These are phyloP conservation scores for Cercospora brassicicola DNA, from an alignment of 2,329 filamentous ascomycete species.

Conservation along the genomic window DNA sequence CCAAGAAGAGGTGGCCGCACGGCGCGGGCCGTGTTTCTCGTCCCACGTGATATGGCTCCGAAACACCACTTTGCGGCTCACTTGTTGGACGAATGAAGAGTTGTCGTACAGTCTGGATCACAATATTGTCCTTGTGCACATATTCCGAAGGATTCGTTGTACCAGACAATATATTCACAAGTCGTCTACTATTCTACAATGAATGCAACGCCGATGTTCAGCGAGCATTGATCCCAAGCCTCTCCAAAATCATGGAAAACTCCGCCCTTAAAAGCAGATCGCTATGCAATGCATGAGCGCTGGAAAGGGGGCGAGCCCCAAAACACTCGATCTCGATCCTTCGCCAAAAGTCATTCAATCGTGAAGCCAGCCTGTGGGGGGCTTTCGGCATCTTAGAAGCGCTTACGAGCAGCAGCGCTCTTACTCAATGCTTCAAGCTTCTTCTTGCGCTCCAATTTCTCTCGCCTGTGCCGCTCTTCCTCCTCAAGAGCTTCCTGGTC, in stretches of 20 bases:
- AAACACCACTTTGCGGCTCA: background rate
- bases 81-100: background rate
- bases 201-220: background rate
- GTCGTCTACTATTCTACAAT: background rate
- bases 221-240: background rate
- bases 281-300: constrained; percentile 4
- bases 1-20: background rate
- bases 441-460: constrained; percentile 58
- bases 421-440: constrained; percentile 41
- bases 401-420: constrained; percentile 38
- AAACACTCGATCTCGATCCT: background rate
- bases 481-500: constrained; percentile 65
- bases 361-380: background rate
- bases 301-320: background rate
- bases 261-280: background rate
- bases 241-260: background rate
- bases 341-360: background rate
- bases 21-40: background rate
- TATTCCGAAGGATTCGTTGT: background rate
- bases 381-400: constrained; percentile 11
- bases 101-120: background rate
- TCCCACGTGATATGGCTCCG: background rate
- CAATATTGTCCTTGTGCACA: background rate
- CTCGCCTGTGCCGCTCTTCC: constrained; percentile 61
- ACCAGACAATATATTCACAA: background rate